Percentiles rank a stretch among this genome's conserved stretches.
Conservation (phyloP, 2,329 filamentous ascomycete genomes). For the Claviceps quebecensis region DNA sequence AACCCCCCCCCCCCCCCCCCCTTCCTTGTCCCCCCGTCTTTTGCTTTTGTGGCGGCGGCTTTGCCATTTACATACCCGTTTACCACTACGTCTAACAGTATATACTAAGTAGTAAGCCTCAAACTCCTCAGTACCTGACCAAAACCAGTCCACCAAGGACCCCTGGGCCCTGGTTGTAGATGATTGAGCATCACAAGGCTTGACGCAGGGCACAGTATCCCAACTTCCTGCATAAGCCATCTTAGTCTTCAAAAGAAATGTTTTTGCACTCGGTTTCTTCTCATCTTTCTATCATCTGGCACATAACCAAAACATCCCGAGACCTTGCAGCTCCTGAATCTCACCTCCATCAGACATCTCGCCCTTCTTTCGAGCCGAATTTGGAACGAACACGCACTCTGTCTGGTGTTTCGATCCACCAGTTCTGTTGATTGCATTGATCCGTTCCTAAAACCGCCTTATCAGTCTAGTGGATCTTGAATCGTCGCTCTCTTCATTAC, state of each 20-base stretch:
- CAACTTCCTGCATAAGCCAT: conserved; percentile 18
- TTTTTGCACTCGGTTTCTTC: conserved; percentile 14
- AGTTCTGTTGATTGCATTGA: conserved; percentile 10
- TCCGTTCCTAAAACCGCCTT: not conserved
- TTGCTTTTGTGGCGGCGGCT: conserved; percentile 5
- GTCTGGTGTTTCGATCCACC: conserved; percentile 8
- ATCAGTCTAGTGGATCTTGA: conserved; percentile 5
- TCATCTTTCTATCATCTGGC: conserved; percentile 11
- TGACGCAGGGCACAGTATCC: conserved; percentile 4
- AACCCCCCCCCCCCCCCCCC: not conserved
- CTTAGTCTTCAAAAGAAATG: conserved; percentile 21
- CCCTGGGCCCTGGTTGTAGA: not conserved
- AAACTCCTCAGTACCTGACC: not conserved
- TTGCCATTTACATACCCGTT: conserved; percentile 1
- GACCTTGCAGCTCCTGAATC: conserved; percentile 17
- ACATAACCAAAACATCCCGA: conserved; percentile 14
- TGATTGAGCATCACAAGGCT: conserved; percentile 3
- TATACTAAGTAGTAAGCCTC: not conserved
- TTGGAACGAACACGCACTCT: conserved; percentile 1
- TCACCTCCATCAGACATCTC: conserved; percentile 11
- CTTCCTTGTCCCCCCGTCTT: not conserved
- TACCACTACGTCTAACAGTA: conserved; percentile 1
- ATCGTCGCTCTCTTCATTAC: not conserved
- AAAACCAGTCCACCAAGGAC: conserved; percentile 1
- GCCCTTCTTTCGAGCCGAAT: conserved; percentile 7